Conservation (phyloP, 108 stramenopile species). For the Conticribra weissflogii region DNA sequence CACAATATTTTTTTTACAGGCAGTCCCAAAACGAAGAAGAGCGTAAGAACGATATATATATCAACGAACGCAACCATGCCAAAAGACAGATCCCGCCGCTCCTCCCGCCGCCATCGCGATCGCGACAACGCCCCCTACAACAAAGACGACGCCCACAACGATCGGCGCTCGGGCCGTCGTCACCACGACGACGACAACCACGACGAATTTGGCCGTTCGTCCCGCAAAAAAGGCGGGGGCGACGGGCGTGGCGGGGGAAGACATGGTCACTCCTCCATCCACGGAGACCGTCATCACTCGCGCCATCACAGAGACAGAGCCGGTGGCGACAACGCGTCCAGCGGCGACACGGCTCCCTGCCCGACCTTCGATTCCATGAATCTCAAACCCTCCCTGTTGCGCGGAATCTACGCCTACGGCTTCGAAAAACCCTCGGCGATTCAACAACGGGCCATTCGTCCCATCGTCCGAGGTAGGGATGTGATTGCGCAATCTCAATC, state of each 20-base stretch:
- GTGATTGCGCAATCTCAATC: constrained; percentile 97
- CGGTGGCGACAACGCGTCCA: constrained; percentile 1
- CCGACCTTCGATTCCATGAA: constrained; percentile 87
- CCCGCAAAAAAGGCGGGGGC: too few relatives aligned
- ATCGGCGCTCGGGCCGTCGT: constrained; percentile 3
- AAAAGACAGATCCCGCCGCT: constrained; percentile 31
- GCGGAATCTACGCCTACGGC: constrained; percentile 96
- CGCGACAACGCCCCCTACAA: constrained; percentile 30
- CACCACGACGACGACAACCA: constrained; percentile 4
- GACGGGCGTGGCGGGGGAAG: too few relatives aligned
- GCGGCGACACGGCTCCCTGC: constrained; percentile 63
- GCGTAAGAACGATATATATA: too few relatives aligned
- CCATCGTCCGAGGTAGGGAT: constrained; percentile 94
- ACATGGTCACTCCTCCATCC: too few relatives aligned
- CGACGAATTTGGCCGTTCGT: constrained; percentile 32
- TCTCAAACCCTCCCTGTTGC: constrained; percentile 74
- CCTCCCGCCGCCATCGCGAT: constrained; percentile 18
- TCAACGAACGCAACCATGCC: constrained; percentile 30
- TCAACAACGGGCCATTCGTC: constrained; percentile 98
- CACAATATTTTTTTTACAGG: too few relatives aligned
- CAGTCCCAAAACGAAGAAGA: too few relatives aligned
- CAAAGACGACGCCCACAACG: constrained; percentile 17
- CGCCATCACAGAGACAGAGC: constrained; percentile 15
- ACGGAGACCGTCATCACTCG: constrained; percentile 1
- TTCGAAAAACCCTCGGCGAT: constrained; percentile 98